Base-by-base conservation (phyloP, 192 early-diverging fungal species). In the Hyaloraphidium curvatum region DNA sequence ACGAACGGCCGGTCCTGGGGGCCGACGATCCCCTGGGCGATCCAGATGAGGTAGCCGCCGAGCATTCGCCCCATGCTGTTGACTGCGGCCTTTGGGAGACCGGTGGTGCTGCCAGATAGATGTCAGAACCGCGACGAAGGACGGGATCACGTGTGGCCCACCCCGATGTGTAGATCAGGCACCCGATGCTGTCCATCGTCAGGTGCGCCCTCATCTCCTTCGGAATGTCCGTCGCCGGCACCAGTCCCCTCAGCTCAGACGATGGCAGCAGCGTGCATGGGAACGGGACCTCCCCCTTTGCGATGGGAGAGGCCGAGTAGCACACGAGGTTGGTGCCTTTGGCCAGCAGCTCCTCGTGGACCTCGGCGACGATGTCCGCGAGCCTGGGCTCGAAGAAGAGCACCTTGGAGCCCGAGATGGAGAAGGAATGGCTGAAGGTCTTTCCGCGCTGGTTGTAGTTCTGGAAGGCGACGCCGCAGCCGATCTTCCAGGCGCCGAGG, bases 381-480 rank as follows among this genome's bases (percentile, higher is more conserved):
- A 48, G 7, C 7, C 17, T 19, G 11, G 43, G 43, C 23, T 48
- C 43, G 43, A 48, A 48, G 23, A 48, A 48, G 23, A 48, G 43
- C 7, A 48, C 43, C 9, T 11, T 5, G 43, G 43, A 48, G 7
- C 25, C 25, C 43, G 43, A 48, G 43, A 48, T 48, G 43, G 17
- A 9, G 43, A 48, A 48, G 17, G 43, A 48, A 25, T 48, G 43
- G 43, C 14, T 14, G 23, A 48, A 48, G 14, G 25, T 25, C 5
- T 25, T 14, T 7, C 43, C 43, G 14, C 43, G 43, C 43, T 48
- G 43, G 23, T 48, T 48, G 43, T 48, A 48, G 43, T 48, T 48
- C 23, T 48, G 43, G 23, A 48, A 48, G 5, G 43, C 43, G 25
- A 48, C 43, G 19, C 17, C 14, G 43, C 43, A 48, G 5, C 43